phyloP scores from a whole-genome alignment of 306 rosid species.

The Hippophae gyantsensis region DNA sequence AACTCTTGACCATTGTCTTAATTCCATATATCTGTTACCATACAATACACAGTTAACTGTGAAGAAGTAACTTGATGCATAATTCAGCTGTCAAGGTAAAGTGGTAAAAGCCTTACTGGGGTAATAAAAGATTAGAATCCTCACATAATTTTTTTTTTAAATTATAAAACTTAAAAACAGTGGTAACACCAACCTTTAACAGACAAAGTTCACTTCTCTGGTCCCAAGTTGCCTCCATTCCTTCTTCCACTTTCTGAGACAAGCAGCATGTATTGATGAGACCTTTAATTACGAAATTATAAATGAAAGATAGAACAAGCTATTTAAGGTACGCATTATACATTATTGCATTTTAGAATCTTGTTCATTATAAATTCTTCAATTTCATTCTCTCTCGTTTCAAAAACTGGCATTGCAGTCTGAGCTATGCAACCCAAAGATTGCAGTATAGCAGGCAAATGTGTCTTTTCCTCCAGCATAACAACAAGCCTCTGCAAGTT shows the following conservation, averaged over 20 bases:
- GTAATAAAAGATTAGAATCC: neutral
- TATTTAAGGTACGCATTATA: slow-evolving; percentile 30
- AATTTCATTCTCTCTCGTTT: slow-evolving; percentile 84
- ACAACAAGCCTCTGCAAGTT: slow-evolving; percentile 78
- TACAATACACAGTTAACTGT: neutral
- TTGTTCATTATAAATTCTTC: slow-evolving; percentile 60
- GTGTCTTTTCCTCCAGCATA: slow-evolving; percentile 71
- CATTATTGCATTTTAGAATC: slow-evolving; percentile 56
- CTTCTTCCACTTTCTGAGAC: slow-evolving; percentile 65
- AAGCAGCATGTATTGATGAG: slow-evolving; percentile 22
- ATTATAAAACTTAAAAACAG: too few species aligned
- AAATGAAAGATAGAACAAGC: slow-evolving; percentile 13
- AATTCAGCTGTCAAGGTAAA: too few species aligned
- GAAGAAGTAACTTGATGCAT: neutral
- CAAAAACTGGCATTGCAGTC: slow-evolving; percentile 94
- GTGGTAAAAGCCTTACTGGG: neutral
- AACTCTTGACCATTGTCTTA: slow-evolving; percentile 86
- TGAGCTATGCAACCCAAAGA: slow-evolving; percentile 95
- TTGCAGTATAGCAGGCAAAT: slow-evolving; percentile 88
- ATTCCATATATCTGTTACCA: slow-evolving; percentile 68
- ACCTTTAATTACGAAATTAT: slow-evolving; percentile 17
- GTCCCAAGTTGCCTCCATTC: slow-evolving; percentile 51
- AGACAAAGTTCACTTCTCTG: slow-evolving; percentile 73
- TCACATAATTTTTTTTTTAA: too few species aligned
- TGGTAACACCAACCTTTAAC: slow-evolving; percentile 57